Conservation (phyloP, 2,329 filamentous ascomycete genomes). For the Cercospora sp. region DNA sequence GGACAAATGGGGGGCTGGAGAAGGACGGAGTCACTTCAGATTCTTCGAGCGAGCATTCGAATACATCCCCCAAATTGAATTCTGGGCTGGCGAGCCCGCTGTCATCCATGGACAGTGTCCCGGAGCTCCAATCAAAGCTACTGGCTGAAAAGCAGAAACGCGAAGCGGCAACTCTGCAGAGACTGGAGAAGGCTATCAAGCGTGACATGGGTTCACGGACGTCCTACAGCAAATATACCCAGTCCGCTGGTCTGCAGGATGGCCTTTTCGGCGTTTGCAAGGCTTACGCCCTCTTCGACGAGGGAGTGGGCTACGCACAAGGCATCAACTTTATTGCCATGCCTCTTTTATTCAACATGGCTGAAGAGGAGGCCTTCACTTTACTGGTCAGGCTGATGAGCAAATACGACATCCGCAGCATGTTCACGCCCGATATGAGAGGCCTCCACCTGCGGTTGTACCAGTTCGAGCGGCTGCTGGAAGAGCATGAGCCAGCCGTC, state of each 20-base stretch:
- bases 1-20: conserved; percentile 56
- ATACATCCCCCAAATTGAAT: conserved; percentile 64
- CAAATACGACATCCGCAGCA: conserved; percentile 86
- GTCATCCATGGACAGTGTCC: conserved; percentile 31
- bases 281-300: conserved; percentile 93
- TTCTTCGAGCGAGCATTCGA: conserved; percentile 80
- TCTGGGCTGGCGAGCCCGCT: conserved; percentile 45
- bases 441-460: conserved; percentile 91
- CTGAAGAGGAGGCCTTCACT: conserved; percentile 94
- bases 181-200: conserved; percentile 87
- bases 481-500: conserved; percentile 89
- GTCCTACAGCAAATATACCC: conserved; percentile 94
- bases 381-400: conserved; percentile 93
- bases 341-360: conserved; percentile 97
- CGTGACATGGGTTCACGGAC: conserved; percentile 89
- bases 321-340: conserved; percentile 99
- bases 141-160: conserved; percentile 72
- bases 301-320: conserved; percentile 92
- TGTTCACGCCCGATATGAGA: conserved; percentile 95
- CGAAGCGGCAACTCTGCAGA: conserved; percentile 70
- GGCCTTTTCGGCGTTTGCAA: conserved; percentile 95
- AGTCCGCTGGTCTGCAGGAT: conserved; percentile 87
- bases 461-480: conserved; percentile 89
- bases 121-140: conserved; percentile 66
- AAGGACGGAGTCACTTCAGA: conserved; percentile 73